Evolutionary conservation across 2,329 filamentous ascomycete genomes (phyloP).

Genomic region (Malbranchea zuffiana): DNA sequence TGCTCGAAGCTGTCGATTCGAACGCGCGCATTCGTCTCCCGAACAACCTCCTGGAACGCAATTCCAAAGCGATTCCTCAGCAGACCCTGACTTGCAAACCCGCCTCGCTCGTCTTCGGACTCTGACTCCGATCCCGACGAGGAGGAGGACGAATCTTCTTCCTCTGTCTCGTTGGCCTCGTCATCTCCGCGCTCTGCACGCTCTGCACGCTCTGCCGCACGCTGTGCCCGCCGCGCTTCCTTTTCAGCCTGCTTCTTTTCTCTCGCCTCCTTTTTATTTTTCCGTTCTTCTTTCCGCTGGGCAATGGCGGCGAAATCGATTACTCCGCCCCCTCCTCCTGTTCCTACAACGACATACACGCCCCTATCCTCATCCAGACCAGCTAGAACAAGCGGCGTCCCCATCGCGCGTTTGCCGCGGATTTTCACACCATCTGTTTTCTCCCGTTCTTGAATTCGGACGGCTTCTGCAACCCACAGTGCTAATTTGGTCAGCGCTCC

Average conservation of each 20-base stretch:
- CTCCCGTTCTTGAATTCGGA: conserved; percentile 78
- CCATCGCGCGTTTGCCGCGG: conserved; percentile 34
- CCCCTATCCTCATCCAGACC: conserved; percentile 77
- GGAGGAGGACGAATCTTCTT: conserved; percentile 42
- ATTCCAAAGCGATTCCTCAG: conserved; percentile 84
- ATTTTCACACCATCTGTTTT: conserved; percentile 55
- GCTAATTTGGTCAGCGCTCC: conserved; percentile 88
- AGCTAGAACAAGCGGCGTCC: conserved; percentile 80
- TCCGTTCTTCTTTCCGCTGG: conserved; percentile 55
- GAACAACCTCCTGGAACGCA: conserved; percentile 89
- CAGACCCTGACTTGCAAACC: conserved; percentile 45
- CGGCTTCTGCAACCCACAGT: conserved; percentile 85
- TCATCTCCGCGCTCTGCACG: conserved; percentile 50
- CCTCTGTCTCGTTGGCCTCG: conserved; percentile 53
- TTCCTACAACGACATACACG: conserved; percentile 86
- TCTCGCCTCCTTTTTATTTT: conserved; percentile 52
- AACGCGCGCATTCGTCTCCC: conserved; percentile 79
- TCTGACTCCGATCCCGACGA: conserved; percentile 36
- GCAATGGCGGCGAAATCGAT: conserved; percentile 55
- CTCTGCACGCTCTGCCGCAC: conserved; percentile 41
- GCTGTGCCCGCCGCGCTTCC: conserved; percentile 52
- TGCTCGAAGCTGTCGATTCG: conserved; percentile 95
- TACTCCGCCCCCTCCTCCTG: conserved; percentile 72
- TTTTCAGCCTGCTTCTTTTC: conserved; percentile 51
- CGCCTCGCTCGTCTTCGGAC: conserved; percentile 43